Base-by-base conservation (phyloP, 2,329 filamentous ascomycete genomes). In the Mollisiaceae sp. region DNA sequence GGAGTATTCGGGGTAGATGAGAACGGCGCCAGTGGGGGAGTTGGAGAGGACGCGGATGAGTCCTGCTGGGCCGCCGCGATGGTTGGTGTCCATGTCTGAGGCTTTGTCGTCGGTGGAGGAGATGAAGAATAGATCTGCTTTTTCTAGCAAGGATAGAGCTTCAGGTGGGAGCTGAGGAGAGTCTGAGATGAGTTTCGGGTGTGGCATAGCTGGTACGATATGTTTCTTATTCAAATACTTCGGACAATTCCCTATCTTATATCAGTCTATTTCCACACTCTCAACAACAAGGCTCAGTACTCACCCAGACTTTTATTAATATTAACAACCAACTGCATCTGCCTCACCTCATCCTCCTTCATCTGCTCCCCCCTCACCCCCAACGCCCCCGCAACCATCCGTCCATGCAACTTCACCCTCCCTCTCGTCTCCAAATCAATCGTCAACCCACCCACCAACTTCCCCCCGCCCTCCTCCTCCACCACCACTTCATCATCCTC, bases 1-100 rank as follows among this genome's bases (percentile, higher is more conserved):
- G 0, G 90, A 92, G 75, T 69, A 95, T 74, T 96, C 92, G 0
- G 92, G 92, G 76, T 91, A 95, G 3, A 89, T 80, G 18, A 95
- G 77, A 2, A 65, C 61, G 59, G 73, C 74, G 8, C 68, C 75
- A 15, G 35, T 43, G 11, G 39, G 8, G 4, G 80, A 77, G 63
- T 90, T 88, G 32, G 82, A 84, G 1, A 87, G 75, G 11, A 93
- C 80, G 15, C 92, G 85, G 24, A 94, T 79, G 72, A 95, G 93
- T 0, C 92, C 92, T 0, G 83, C 80, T 1, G 87, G 82, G 0
- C 92, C 92, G 39, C 92, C 92, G 2, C 92, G 87, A 71, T 92
- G 86, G 8, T 62, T 56, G 1, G 50, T 62, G 8, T 62, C 60
- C 27, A 62, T 20, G 27, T 32, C 27, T 2, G 56, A 35, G n/a